Percentiles rank a stretch among this genome's conserved stretches.
These are phyloP conservation scores for Cutaneotrichosporon sp. DNA, from an alignment of 1,284 basidiomycete species.

Conservation along the genomic window DNA sequence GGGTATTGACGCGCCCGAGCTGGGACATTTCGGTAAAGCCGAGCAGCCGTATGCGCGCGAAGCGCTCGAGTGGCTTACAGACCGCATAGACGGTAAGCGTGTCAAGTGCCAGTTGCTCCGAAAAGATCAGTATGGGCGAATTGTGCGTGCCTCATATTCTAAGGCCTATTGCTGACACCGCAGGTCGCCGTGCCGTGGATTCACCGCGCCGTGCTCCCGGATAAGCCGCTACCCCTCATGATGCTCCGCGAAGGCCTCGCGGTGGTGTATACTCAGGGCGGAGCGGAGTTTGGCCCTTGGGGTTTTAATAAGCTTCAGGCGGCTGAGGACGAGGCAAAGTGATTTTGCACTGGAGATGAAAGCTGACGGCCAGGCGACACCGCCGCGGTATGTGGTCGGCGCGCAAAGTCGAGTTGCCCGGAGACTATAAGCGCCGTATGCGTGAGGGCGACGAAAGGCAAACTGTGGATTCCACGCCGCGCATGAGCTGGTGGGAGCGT, in stretches of 20 bases:
- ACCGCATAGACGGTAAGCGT: slow-evolving; percentile 53
- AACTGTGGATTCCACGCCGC: neutral
- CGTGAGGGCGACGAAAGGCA: slow-evolving; percentile 27
- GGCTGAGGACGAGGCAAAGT: slow-evolving; percentile 65
- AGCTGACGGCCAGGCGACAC: slow-evolving; percentile 47
- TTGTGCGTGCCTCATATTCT: slow-evolving; percentile 52
- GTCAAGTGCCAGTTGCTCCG: slow-evolving; percentile 58
- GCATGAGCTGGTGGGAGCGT: slow-evolving; percentile 9
- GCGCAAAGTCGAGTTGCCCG: slow-evolving; percentile 59
- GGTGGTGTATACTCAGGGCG: slow-evolving; percentile 65
- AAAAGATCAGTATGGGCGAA: slow-evolving; percentile 73
- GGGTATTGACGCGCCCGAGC: slow-evolving; percentile 84
- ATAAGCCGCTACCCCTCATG: slow-evolving; percentile 61
- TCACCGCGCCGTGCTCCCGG: slow-evolving; percentile 49
- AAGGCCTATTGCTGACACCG: neutral
- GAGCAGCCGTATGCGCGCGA: slow-evolving; percentile 67
- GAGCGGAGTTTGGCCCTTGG: slow-evolving; percentile 68
- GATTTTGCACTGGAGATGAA: slow-evolving; percentile 26
- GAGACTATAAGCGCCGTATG: slow-evolving; percentile 69
- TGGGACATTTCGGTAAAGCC: slow-evolving; percentile 69
- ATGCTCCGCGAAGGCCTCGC: slow-evolving; percentile 75
- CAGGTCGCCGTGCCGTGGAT: slow-evolving; percentile 62
- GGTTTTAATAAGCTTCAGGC: slow-evolving; percentile 60
- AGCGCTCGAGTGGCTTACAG: slow-evolving; percentile 64
- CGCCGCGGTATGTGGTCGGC: slow-evolving; percentile 68